These are phyloP conservation scores for Truncatella angustata DNA, from an alignment of 2,329 filamentous ascomycete species.

Conservation along the genomic window DNA sequence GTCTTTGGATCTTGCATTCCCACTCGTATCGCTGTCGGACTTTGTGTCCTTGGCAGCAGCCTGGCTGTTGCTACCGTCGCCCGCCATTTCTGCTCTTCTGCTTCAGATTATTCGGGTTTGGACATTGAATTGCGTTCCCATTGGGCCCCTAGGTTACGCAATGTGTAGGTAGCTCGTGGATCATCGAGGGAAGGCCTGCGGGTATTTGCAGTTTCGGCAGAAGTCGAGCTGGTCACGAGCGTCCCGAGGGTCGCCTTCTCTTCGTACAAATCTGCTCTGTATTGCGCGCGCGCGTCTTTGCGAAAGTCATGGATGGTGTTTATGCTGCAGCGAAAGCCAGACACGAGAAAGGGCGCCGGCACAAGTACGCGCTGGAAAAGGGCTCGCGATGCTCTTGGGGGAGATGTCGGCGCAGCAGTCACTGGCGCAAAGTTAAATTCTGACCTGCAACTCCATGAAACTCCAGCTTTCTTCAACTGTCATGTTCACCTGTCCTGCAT, in stretches of 20 bases:
- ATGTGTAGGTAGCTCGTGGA: conserved; percentile 12
- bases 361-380: no score
- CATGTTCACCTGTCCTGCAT: not conserved
- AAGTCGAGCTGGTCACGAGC: conserved; percentile 7
- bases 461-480: not conserved
- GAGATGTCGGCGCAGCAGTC: not conserved
- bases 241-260: conserved; percentile 5
- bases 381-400: no score
- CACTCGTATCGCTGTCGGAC: conserved; percentile 10
- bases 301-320: not conserved
- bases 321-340: no score
- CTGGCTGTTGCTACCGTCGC: conserved; percentile 11
- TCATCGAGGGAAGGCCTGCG: conserved; percentile 11
- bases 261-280: not conserved
- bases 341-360: no score
- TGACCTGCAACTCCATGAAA: not conserved
- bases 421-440: not conserved
- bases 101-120: conserved; percentile 12
- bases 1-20: conserved; percentile 4
- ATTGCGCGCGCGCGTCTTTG: not conserved
- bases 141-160: conserved; percentile 15
- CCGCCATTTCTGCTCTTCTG: conserved; percentile 13
- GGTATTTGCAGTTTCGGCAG: conserved; percentile 12
- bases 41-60: conserved; percentile 13
- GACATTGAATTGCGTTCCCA: conserved; percentile 9